Evolutionary conservation across 1,139 yeast species (phyloP).

Genomic region (Lodderomyces orthopsilosis): DNA sequence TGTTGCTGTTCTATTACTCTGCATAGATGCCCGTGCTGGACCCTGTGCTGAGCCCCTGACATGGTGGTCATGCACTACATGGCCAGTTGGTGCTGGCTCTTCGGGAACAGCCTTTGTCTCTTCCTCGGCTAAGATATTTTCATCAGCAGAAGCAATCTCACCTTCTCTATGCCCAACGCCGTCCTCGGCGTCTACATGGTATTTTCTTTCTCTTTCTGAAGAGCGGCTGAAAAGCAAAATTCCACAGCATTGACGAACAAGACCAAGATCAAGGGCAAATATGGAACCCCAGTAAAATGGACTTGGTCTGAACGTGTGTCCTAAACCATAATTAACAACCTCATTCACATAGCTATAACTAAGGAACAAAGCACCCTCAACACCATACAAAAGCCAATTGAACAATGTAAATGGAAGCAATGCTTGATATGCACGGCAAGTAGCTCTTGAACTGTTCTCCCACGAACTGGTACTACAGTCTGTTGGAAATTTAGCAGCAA

Average conservation of each 20-base stretch:
- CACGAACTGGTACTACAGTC: constrained; percentile 16
- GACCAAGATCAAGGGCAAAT: constrained; percentile 2
- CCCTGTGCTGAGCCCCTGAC: neutral
- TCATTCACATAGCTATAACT: constrained; percentile 24
- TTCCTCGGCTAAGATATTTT: neutral
- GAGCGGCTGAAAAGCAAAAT: neutral
- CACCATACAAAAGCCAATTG: constrained; percentile 25
- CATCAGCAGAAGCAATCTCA: neutral
- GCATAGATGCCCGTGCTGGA: neutral
- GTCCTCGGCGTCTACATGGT: neutral
- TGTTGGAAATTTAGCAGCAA: constrained; percentile 24
- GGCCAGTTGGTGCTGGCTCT: neutral
- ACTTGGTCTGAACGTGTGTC: constrained; percentile 4
- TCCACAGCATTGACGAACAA: constrained; percentile 4
- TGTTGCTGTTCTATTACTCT: neutral
- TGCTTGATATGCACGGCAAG: constrained; percentile 28
- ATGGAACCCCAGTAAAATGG: constrained; percentile 6
- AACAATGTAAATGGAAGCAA: constrained; percentile 28
- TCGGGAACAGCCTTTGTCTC: neutral
- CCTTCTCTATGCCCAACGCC: neutral
- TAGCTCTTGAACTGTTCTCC: constrained; percentile 2
- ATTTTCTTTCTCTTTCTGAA: neutral
- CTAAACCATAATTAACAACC: constrained; percentile 8
- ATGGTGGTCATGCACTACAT: neutral
- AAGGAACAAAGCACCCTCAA: constrained; percentile 21